Base-by-base conservation (phyloP, 2,329 filamentous ascomycete genomes). In the Trichoderma koningii region DNA sequence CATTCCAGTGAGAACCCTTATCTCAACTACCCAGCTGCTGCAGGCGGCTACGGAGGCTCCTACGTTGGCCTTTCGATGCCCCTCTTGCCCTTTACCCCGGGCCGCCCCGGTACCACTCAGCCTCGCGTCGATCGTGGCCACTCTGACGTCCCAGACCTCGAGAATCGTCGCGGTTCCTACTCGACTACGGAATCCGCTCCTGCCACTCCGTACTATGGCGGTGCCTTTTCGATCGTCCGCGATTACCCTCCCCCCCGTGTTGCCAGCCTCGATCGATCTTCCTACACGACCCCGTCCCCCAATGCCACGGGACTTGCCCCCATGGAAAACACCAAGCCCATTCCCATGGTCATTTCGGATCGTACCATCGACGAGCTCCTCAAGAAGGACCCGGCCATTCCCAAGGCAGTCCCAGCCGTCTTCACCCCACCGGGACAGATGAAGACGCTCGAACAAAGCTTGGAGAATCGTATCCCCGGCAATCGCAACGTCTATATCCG, bases 401-500 rank as follows among this genome's bases (percentile, higher is more conserved):
- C 95, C 21, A 85, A 86, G 68, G 94, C 95, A 57, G 93, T 99
- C 52, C 94, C 94, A 17, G 94, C 95, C 7, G 89, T 93, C 69
- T 93, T 91, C 73, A 93, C 90, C 65, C 92, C 92, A 30, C 89
- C 89, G 26, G 93, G 94, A 65, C 91, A 90, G 72, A 87, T 91
- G 80, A 91, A 97, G 83, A 93, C 91, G 48, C 86, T 98, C 30
- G 94, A 97, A 69, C 93, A 97, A 77, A 96, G 93, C 74, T 83
- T 99, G 55, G 92, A 97, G 79, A 98, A 98, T 73, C 90, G 93
- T 66, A 95, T 89, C 65, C 81, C 91, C 55, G 93, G 93, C 51
- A 97, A 98, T 74, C 95, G 93, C 68, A 99, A 99, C 73, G 94
- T 99, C 69, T 99, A 99, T 81, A 97, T 99, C 69, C 92, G 95